A percentile compares a stretch with the other conserved stretches of the same genome.
phyloP scores from a whole-genome alignment of 148 eudicot species.

The Tetragonia tetragonoides region DNA sequence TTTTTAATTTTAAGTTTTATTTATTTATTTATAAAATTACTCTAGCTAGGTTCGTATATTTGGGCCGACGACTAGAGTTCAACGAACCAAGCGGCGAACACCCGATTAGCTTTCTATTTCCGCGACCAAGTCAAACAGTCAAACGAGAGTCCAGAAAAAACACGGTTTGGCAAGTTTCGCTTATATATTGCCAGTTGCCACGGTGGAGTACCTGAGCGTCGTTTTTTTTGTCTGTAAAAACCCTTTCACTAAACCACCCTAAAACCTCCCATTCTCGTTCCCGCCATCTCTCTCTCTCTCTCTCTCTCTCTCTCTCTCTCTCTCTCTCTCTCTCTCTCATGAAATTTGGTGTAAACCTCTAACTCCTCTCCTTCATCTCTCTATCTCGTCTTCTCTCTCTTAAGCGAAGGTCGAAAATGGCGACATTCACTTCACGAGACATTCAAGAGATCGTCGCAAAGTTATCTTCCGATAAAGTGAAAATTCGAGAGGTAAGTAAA shows the following conservation, averaged over 20 bases:
- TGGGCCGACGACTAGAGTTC: too few species aligned
- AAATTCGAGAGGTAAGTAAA: constrained; percentile 64
- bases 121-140: too few species aligned
- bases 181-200: too few species aligned
- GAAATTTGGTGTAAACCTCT: not conserved
- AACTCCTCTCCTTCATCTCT: not conserved
- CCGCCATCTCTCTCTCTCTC: constrained; percentile 33
- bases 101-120: too few species aligned
- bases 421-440: constrained; percentile 59
- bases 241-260: constrained; percentile 7
- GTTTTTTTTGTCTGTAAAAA: not conserved
- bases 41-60: too few species aligned
- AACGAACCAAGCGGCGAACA: too few species aligned
- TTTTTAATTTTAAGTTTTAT: too few species aligned
- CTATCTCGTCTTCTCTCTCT: not conserved
- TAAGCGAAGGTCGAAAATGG: constrained; percentile 30
- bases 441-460: constrained; percentile 70
- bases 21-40: too few species aligned
- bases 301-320: too few species aligned
- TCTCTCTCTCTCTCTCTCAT: constrained; percentile 15
- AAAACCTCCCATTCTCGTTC: constrained; percentile 20
- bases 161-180: too few species aligned
- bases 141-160: too few species aligned
- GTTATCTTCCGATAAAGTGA: constrained; percentile 70
- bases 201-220: not conserved